phyloP scores from a whole-genome alignment of 306 rosid species.

The Quercus ilex region DNA sequence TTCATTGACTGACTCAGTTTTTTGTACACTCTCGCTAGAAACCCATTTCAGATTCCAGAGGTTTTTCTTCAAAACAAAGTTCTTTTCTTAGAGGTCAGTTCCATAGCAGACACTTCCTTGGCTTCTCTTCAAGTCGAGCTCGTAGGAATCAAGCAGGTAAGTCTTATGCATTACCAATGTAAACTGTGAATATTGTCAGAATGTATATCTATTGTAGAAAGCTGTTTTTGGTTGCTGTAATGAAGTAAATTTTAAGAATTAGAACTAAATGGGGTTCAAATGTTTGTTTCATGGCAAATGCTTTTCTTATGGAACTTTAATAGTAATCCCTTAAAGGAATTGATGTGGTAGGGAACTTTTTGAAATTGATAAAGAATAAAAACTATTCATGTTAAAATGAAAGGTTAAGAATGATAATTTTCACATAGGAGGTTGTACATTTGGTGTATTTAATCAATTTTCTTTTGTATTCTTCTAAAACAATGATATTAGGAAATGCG shows the following conservation, averaged over 20 bases:
- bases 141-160: conserved; percentile 55
- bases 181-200: background rate
- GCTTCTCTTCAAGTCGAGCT: conserved; percentile 30
- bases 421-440: background rate
- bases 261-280: background rate
- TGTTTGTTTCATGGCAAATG: background rate
- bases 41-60: conserved; percentile 33
- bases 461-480: background rate
- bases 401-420: background rate
- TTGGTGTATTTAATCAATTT: background rate
- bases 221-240: background rate
- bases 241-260: background rate
- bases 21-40: conserved; percentile 27
- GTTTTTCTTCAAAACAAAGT: conserved; percentile 54
- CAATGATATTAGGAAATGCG: background rate
- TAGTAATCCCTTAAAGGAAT: background rate
- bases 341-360: background rate
- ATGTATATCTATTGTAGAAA: background rate
- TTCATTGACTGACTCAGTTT: background rate
- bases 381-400: background rate
- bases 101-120: conserved; percentile 30
- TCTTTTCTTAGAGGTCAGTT: conserved; percentile 59
- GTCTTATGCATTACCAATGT: background rate
- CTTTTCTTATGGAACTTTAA: background rate
- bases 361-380: background rate